Conservation (phyloP, 768 basidiomycete species). For the Rhodotorula babjevae region DNA sequence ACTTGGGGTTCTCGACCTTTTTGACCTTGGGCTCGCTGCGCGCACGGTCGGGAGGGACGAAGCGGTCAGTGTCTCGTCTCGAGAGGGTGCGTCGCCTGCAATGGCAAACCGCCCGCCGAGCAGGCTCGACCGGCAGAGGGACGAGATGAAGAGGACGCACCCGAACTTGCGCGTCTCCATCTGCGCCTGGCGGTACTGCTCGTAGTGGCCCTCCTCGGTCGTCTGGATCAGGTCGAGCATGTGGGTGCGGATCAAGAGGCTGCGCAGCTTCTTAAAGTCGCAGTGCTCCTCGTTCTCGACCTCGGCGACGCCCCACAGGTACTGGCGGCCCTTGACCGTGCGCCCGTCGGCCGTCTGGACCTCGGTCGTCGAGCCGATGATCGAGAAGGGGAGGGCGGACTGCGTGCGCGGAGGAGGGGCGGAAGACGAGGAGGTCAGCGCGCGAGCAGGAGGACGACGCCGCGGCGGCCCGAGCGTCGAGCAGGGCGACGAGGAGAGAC, state of each 20-base stretch:
- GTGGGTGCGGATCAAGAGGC: slow-evolving; percentile 90
- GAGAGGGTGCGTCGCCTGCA: too few relatives aligned
- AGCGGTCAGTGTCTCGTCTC: too few relatives aligned
- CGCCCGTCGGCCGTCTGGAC: slow-evolving; percentile 87
- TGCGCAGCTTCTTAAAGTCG: slow-evolving; percentile 96
- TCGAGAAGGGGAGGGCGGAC: slow-evolving; percentile 94
- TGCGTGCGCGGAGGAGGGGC: too few relatives aligned
- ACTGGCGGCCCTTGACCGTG: slow-evolving; percentile 92
- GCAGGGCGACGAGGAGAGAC: background rate
- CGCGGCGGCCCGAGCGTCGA: too few relatives aligned
- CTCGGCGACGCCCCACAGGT: slow-evolving; percentile 99
- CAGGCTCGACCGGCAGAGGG: too few relatives aligned
- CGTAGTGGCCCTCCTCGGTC: slow-evolving; percentile 92
- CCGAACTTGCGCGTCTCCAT: slow-evolving; percentile 99
- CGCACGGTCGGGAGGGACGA: background rate
- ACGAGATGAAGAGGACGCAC: slow-evolving; percentile 44
- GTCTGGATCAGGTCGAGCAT: slow-evolving; percentile 97
- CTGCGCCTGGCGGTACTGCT: slow-evolving; percentile 94
- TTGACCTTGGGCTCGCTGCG: slow-evolving; percentile 81
- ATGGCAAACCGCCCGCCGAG: too few relatives aligned
- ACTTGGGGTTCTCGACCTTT: slow-evolving; percentile 98
- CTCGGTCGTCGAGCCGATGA: slow-evolving; percentile 94
- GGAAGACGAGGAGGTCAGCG: too few relatives aligned
- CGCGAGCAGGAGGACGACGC: too few relatives aligned
- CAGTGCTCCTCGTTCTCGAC: slow-evolving; percentile 99